A percentile compares a stretch with the other conserved stretches of the same genome.
These are phyloP conservation scores for Boletellus ananiceps DNA, from an alignment of 768 basidiomycete species.

Conservation along the genomic window DNA sequence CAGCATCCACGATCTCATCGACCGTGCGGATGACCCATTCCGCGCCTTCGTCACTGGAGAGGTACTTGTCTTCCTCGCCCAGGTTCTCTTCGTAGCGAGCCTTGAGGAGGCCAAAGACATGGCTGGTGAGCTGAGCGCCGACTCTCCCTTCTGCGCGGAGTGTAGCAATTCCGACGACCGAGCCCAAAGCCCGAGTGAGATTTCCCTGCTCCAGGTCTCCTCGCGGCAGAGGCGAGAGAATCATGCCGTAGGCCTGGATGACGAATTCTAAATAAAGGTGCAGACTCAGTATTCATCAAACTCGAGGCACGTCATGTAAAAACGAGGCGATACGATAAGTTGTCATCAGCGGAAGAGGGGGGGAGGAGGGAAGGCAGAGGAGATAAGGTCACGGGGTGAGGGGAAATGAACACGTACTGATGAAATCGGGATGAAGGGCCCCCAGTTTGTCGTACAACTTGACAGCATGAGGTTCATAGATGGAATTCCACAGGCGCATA, in stretches of 20 bases:
- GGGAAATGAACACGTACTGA: slow-evolving; percentile 55
- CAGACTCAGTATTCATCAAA: slow-evolving; percentile 28
- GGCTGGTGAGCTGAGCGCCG: slow-evolving; percentile 82
- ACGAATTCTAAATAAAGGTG: slow-evolving; percentile 61
- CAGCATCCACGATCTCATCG: slow-evolving; percentile 75
- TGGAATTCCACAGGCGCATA: slow-evolving; percentile 72
- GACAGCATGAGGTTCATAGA: slow-evolving; percentile 85
- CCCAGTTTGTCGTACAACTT: slow-evolving; percentile 86
- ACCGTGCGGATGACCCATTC: slow-evolving; percentile 85
- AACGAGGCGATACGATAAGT: slow-evolving; percentile 28
- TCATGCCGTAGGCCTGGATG: slow-evolving; percentile 78
- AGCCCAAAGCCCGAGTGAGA: slow-evolving; percentile 79
- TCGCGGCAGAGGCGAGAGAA: slow-evolving; percentile 71
- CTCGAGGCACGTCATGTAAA: slow-evolving; percentile 30
- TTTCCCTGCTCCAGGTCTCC: slow-evolving; percentile 70
- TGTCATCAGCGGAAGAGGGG: slow-evolving; percentile 17
- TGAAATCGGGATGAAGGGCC: slow-evolving; percentile 91
- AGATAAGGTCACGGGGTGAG: slow-evolving; percentile 35
- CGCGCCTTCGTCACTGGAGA: slow-evolving; percentile 80
- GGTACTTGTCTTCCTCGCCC: slow-evolving; percentile 71
- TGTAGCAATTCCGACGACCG: slow-evolving; percentile 79
- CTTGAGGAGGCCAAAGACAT: slow-evolving; percentile 88
- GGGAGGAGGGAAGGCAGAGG: not conserved
- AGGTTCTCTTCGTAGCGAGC: slow-evolving; percentile 58
- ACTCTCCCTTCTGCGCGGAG: slow-evolving; percentile 82